Base-by-base conservation (phyloP, 2,329 filamentous ascomycete genomes). In the Simplicillium sp. region DNA sequence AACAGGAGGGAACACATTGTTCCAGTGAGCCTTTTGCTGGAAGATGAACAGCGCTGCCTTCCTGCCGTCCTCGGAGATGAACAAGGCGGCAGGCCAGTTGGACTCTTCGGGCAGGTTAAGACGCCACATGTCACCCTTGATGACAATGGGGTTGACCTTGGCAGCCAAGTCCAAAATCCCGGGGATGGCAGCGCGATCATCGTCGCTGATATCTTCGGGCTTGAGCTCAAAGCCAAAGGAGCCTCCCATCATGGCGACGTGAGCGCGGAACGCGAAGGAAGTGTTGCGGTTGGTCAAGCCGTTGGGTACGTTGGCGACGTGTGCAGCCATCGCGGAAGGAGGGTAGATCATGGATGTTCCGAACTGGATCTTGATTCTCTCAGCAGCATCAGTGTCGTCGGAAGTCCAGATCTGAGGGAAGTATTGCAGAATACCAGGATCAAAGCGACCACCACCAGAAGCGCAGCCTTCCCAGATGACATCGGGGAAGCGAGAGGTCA, bases 191-290 rank as follows among this genome's bases (percentile, higher is more conserved):
- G 59, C 64, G 36, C 60, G 64, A n/a, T 82, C 78, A 11, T 69
- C 68, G 0, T 61, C 61, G 0, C 58, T 56, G 6, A 79, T 66
- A 7, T 70, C 62, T 0, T 58, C 59, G 0, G 78, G 79, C 50
- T 81, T 67, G 7, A 83, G 66, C 52, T 83, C 78, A 11, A 82
- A 67, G 0, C 79, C 79, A 48, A 82, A 82, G 0, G 75, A 79
- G 2, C 78, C 78, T 41, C 79, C 79, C 78, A 82, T 82, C 64
- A 81, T 76, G 6, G 79, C 79, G 0, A 82, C 78, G 41, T 82
- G 77, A 0, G 73, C 76, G 29, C 79, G 75, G 61, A 82, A 82
- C 2, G 57, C 55, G 11, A 82, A 65, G 0, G 77, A 70, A 2
- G 71, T 71, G 1, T 66, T 72, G 15, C 78, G 73, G 1, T 63